phyloP scores from a whole-genome alignment of 306 rosid genomes.

The Alnus glutinosa region DNA sequence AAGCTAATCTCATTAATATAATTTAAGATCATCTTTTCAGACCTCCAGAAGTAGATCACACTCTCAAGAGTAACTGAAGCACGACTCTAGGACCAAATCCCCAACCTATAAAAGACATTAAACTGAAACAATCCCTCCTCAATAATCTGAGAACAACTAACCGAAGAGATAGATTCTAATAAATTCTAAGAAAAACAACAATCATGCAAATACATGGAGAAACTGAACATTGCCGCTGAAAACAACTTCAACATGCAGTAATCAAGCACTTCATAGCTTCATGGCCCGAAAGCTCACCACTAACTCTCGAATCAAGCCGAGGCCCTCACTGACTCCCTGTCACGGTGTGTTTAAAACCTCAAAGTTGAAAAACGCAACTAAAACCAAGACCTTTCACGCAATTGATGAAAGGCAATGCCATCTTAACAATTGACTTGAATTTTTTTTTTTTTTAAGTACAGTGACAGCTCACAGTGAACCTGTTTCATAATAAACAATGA shows the following conservation, averaged over 20 bases:
- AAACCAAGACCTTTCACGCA: constrained; percentile 11
- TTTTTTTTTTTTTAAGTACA: constrained; percentile 9
- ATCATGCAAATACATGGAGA: constrained; percentile 12
- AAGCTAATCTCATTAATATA: background rate
- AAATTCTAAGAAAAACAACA: constrained; percentile 1
- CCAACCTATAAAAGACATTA: background rate
- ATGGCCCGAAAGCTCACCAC: constrained; percentile 2
- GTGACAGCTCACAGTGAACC: constrained; percentile 29
- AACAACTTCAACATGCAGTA: constrained; percentile 19
- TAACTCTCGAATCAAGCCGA: background rate
- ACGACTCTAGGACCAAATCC: background rate
- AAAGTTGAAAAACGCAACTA: background rate
- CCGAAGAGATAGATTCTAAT: background rate
- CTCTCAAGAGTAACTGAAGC: background rate
- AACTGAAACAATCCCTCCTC: background rate
- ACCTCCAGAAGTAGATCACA: background rate
- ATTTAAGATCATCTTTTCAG: background rate
- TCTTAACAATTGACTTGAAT: constrained; percentile 1
- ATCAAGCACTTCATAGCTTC: constrained; percentile 13
- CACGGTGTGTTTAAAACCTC: constrained; percentile 5
- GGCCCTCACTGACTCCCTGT: background rate
- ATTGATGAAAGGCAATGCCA: constrained; percentile 21
- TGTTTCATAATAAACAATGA: constrained; percentile 26
- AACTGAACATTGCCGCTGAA: constrained; percentile 6
- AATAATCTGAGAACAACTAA: background rate